Conservation (phyloP, 1,284 basidiomycete species). For the Thelephora terrestris region DNA sequence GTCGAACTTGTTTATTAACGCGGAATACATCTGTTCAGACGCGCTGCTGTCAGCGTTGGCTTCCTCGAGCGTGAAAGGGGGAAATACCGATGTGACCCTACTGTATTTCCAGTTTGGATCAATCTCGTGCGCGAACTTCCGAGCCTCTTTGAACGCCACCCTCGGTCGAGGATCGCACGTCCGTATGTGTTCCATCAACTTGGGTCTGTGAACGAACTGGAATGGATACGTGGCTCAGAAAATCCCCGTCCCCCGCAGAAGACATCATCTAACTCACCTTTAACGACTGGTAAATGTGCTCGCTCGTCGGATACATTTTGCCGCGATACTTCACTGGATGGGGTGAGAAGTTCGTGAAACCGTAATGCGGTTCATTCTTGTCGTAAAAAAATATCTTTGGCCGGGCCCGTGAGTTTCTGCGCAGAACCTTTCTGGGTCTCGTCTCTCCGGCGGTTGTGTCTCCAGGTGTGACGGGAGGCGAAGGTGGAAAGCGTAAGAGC, state of each 20-base stretch:
- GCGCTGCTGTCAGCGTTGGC: not conserved
- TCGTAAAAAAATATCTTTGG: slow-evolving; percentile 15
- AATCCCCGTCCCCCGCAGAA: too few relatives aligned
- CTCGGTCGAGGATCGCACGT: slow-evolving; percentile 11
- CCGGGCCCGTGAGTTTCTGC: not conserved
- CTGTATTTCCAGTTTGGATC: slow-evolving; percentile 17
- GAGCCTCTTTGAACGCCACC: slow-evolving; percentile 13
- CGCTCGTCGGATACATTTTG: slow-evolving; percentile 17
- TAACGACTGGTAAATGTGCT: slow-evolving; percentile 46
- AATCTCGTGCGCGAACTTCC: slow-evolving; percentile 6
- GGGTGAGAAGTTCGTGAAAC: slow-evolving; percentile 22
- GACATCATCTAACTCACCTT: too few relatives aligned
- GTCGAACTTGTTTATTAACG: slow-evolving; percentile 19
- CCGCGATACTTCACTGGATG: slow-evolving; percentile 14
- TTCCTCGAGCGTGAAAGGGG: not conserved
- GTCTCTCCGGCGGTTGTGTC: too few relatives aligned
- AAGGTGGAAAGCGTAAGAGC: too few relatives aligned
- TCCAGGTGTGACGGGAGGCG: too few relatives aligned
- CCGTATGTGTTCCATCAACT: slow-evolving; percentile 15
- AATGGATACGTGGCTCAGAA: too few relatives aligned
- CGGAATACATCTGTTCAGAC: slow-evolving; percentile 15
- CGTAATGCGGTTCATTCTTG: slow-evolving; percentile 14
- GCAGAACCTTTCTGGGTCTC: not conserved
- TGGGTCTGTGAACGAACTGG: slow-evolving; percentile 14
- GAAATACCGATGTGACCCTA: slow-evolving; percentile 9